Percentiles rank a stretch among this genome's conserved stretches.
Evolutionary conservation across 805 yeast genomes (phyloP).

Genomic region (Candida xyloterini): DNA sequence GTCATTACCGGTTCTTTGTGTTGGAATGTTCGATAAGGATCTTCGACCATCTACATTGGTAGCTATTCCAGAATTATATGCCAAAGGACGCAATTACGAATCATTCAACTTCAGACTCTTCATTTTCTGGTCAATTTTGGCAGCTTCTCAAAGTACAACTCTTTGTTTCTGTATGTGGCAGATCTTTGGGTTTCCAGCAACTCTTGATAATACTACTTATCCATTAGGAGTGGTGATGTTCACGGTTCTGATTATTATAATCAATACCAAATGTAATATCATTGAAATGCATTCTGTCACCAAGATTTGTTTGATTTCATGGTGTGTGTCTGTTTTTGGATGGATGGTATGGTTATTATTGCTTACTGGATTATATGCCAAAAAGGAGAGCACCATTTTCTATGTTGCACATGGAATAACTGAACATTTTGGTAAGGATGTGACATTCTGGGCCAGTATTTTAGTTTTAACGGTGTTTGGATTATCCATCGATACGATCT

Average conservation of each 20-base stretch:
- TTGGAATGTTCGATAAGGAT: constrained; percentile 96
- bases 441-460: constrained; percentile 83
- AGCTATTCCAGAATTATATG: constrained; percentile 88
- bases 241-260: constrained; percentile 66
- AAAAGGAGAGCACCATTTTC: constrained; percentile 54
- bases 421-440: constrained; percentile 72
- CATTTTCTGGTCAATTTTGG: constrained; percentile 73
- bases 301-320: constrained; percentile 62
- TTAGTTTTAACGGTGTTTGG: constrained; percentile 57
- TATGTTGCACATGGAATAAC: constrained; percentile 69
- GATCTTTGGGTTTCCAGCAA: constrained; percentile 68
- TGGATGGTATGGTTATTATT: constrained; percentile 83
- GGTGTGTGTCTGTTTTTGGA: constrained; percentile 73
- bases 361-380: constrained; percentile 64
- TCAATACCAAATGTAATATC: constrained; percentile 75
- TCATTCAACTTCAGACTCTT: constrained; percentile 72
- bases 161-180: constrained; percentile 64
- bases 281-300: constrained; percentile 78
- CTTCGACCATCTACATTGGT: constrained; percentile 81
- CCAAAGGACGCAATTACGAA: constrained; percentile 69
- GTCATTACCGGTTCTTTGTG: constrained; percentile 81
- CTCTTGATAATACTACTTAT: constrained; percentile 71
- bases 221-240: constrained; percentile 79
- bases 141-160: constrained; percentile 67
- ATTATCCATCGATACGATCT: constrained; percentile 60